Conservation (phyloP, 2,329 filamentous ascomycete species). For the Talaromyces pinophilus region DNA sequence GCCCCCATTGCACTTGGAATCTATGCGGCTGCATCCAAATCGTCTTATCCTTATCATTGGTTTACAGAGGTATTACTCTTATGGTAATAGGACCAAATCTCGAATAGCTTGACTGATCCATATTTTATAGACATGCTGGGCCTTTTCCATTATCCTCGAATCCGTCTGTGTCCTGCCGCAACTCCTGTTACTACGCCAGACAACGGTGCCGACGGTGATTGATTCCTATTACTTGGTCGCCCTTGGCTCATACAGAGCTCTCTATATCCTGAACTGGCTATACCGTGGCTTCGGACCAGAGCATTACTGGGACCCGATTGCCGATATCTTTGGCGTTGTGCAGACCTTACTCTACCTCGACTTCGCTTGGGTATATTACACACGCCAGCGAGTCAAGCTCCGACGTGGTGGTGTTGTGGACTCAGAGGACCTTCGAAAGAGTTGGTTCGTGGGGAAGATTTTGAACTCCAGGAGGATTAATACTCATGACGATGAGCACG, state of each 20-base stretch:
- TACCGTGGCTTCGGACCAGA: constrained; percentile 63
- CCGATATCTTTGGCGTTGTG: constrained; percentile 81
- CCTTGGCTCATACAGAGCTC: constrained; percentile 80
- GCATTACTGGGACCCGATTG: constrained; percentile 65
- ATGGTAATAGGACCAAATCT: no score
- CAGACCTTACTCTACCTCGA: constrained; percentile 90
- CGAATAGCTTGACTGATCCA: constrained; percentile 24
- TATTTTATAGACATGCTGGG: constrained; percentile 68
- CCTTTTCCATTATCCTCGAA: constrained; percentile 89
- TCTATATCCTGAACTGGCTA: constrained; percentile 94
- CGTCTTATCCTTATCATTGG: constrained; percentile 42
- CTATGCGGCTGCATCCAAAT: constrained; percentile 64
- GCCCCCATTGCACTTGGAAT: constrained; percentile 65
- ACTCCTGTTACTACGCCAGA: constrained; percentile 86
- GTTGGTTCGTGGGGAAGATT: constrained; percentile 79
- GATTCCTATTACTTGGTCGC: constrained; percentile 93
- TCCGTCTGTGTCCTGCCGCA: constrained; percentile 89
- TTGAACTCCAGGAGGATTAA: constrained; percentile 57
- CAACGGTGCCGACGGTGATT: constrained; percentile 92
- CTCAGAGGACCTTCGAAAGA: constrained; percentile 79
- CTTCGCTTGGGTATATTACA: constrained; percentile 97
- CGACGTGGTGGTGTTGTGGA: constrained; percentile 85
- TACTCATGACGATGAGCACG: constrained; percentile 40
- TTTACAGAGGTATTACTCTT: constrained; percentile 41
- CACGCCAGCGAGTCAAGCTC: constrained; percentile 89